phyloP scores from a whole-genome alignment of 106 monocot genomes.

The Posidonia australis region DNA sequence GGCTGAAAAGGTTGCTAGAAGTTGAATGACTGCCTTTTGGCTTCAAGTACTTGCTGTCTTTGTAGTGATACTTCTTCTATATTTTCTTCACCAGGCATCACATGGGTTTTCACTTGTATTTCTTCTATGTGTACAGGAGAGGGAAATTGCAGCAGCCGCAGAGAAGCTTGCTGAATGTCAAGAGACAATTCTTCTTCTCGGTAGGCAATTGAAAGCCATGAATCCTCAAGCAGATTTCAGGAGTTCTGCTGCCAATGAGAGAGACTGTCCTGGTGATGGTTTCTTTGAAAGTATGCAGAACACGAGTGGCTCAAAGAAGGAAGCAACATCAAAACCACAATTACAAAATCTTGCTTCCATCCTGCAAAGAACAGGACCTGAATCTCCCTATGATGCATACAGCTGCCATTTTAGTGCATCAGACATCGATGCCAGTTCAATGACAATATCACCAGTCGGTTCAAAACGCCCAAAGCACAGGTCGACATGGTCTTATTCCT shows the following conservation, averaged over 20 bases:
- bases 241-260: not conserved
- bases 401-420: not conserved
- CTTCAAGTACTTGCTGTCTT: too few relatives aligned
- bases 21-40: too few relatives aligned
- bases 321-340: not conserved
- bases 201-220: constrained; percentile 24
- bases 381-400: constrained; percentile 11
- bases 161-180: constrained; percentile 39
- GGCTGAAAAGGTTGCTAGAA: too few relatives aligned
- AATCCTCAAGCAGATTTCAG: constrained; percentile 11
- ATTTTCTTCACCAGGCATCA: too few relatives aligned
- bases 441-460: constrained; percentile 14
- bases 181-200: constrained; percentile 32
- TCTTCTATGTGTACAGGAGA: constrained; percentile 14
- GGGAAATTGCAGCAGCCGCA: constrained; percentile 26
- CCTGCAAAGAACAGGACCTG: constrained; percentile 7
- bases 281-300: constrained; percentile 6
- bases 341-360: not conserved
- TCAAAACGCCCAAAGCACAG: constrained; percentile 10
- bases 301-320: not conserved
- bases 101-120: too few relatives aligned
- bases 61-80: too few relatives aligned
- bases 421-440: constrained; percentile 5
- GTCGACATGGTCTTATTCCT: constrained; percentile 2
- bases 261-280: not conserved